Percentiles rank a stretch among this genome's conserved stretches.
Evolutionary conservation across 2,329 filamentous ascomycete species (phyloP).

Genomic region (Nothophaeocryptopus gaeumannii): DNA sequence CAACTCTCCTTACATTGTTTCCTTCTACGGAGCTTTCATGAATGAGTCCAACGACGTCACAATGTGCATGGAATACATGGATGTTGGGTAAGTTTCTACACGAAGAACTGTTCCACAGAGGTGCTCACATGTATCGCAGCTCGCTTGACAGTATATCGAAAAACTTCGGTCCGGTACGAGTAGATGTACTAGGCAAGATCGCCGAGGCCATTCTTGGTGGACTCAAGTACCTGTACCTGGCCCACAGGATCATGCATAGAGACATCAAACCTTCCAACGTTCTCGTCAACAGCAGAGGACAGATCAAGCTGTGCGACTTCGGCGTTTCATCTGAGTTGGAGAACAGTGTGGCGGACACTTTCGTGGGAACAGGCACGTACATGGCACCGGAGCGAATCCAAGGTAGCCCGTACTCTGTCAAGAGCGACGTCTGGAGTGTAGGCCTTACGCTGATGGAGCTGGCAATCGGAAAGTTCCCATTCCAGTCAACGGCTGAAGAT

Average conservation of each 20-base stretch:
- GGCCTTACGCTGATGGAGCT: conserved; percentile 94
- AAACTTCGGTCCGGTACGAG: conserved; percentile 89
- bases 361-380: conserved; percentile 97
- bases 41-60: conserved; percentile 97
- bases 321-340: conserved; percentile 97
- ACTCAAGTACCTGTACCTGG: conserved; percentile 89
- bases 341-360: conserved; percentile 96
- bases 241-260: conserved; percentile 97
- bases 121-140: conserved; percentile 47
- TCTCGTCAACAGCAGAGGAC: conserved; percentile 86
- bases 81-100: conserved; percentile 73
- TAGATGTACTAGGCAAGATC: conserved; percentile 96
- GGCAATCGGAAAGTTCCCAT: conserved; percentile 95
- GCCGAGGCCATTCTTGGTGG: conserved; percentile 92
- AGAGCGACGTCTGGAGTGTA: conserved; percentile 98
- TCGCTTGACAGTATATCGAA: conserved; percentile 91
- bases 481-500: conserved; percentile 81
- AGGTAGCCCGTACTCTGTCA: conserved; percentile 94
- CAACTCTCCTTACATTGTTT: conserved; percentile 94
- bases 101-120: not conserved
- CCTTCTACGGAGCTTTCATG: conserved; percentile 94
- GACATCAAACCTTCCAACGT: conserved; percentile 99
- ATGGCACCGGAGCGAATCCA: conserved; percentile 99
- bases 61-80: conserved; percentile 99
- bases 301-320: conserved; percentile 98